Base-by-base conservation (phyloP, 2,329 filamentous ascomycete genomes). In the Mycocentrospora acerina region DNA sequence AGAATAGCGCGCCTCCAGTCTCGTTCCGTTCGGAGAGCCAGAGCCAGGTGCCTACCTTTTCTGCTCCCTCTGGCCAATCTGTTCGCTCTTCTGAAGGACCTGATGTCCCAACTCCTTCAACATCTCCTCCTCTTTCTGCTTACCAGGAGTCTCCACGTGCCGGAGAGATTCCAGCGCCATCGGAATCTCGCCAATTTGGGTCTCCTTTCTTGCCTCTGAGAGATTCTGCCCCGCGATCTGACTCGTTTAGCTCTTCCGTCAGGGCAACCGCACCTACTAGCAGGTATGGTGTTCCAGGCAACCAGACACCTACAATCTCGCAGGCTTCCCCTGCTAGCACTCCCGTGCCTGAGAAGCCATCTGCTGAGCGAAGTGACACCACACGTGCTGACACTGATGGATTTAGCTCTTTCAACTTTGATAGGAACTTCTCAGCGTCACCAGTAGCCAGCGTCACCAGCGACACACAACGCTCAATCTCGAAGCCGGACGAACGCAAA, bases 101-200 rank as follows among this genome's bases (percentile, higher is more conserved):
- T 27, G 74, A 78, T 56, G 67, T 66, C 56, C 81, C 72, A 57
- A 86, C 73, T 58, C 85, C 74, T 65, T 85, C 73, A 62, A 80
- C 72, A 38, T 86, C 76, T 66, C 78, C 86, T 63, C 69, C 84
- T 68, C 67, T 75, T 10, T 74, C 75, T 25, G 73, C 66, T 25
- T 72, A 75, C 41, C 71, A 74, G 41, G 73, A 74, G 30, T 73
- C 77, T 18, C 81, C 83, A 9, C 68, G 78, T 40, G 72, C 74
- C 28, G 70, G 69, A 33, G 82, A 87, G 29, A 73, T 74, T 14
- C 80, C 83, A 25, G 74, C 85, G 19, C 83, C 85, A 15, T 79
- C 86, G 11, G 83, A 86, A 63, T 86, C 86, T 15, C 78, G 83
- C 42, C 89, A 94, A 63, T 82, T 91, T 46, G 89, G 79, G 41